Conservation (phyloP, 805 yeast genomes). For the Crinitomyces ghanaensis region DNA sequence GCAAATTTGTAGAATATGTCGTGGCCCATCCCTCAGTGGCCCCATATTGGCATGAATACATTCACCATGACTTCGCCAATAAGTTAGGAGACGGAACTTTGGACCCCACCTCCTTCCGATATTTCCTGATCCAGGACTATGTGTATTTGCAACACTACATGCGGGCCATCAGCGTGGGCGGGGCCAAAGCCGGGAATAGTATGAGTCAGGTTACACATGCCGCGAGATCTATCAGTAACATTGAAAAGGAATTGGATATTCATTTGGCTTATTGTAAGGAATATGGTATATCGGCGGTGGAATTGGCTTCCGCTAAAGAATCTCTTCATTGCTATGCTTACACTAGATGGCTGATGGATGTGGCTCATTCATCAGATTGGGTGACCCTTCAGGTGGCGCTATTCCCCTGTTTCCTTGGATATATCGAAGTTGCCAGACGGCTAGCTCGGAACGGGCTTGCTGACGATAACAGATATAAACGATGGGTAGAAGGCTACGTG, state of each 20-base stretch:
- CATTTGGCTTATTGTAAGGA: slow-evolving; percentile 42
- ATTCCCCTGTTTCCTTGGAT: slow-evolving; percentile 69
- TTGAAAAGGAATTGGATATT: slow-evolving; percentile 43
- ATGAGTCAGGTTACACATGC: slow-evolving; percentile 33
- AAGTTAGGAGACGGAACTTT: slow-evolving; percentile 42
- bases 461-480: slow-evolving; percentile 20
- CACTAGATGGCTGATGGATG: slow-evolving; percentile 44
- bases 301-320: slow-evolving; percentile 37
- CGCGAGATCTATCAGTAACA: slow-evolving; percentile 32
- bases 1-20: slow-evolving; percentile 38
- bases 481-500: slow-evolving; percentile 56
- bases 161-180: slow-evolving; percentile 51
- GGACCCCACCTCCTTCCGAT: slow-evolving; percentile 38
- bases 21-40: slow-evolving; percentile 43
- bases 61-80: slow-evolving; percentile 50
- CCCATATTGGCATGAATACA: slow-evolving; percentile 47
- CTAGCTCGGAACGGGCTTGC: slow-evolving; percentile 21
- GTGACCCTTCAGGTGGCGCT: slow-evolving; percentile 55
- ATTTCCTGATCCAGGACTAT: slow-evolving; percentile 54
- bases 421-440: slow-evolving; percentile 42
- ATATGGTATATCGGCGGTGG: slow-evolving; percentile 29
- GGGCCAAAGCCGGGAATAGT: slow-evolving; percentile 49
- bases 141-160: slow-evolving; percentile 60
- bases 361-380: slow-evolving; percentile 47
- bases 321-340: slow-evolving; percentile 50